Conservation (phyloP, 306 rosid genomes). For the Herpetospermum pedunculosum region DNA sequence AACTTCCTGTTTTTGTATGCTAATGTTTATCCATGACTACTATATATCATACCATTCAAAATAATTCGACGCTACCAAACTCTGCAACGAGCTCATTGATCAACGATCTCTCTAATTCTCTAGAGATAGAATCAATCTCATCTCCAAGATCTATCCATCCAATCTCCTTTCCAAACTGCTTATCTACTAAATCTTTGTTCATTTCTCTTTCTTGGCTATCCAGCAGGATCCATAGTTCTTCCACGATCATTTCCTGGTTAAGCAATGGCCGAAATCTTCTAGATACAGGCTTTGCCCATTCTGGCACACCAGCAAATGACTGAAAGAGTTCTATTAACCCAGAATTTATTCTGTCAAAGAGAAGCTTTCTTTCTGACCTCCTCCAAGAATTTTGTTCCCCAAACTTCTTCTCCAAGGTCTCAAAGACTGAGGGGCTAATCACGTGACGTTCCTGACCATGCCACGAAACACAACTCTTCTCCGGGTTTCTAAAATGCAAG, state of each 20-base stretch:
- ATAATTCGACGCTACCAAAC: constrained; percentile 29
- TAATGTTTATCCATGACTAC: background rate
- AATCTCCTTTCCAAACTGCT: constrained; percentile 37
- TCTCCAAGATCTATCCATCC: constrained; percentile 47
- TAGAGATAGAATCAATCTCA: constrained; percentile 46
- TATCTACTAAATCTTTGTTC: constrained; percentile 20
- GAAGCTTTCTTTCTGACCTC: constrained; percentile 63
- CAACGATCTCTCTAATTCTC: constrained; percentile 47
- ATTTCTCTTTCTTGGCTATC: constrained; percentile 43
- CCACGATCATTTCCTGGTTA: constrained; percentile 41
- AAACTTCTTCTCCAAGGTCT: constrained; percentile 62
- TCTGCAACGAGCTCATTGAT: constrained; percentile 53
- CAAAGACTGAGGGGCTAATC: constrained; percentile 45
- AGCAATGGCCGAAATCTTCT: constrained; percentile 37
- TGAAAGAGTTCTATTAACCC: constrained; percentile 42
- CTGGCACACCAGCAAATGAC: constrained; percentile 37
- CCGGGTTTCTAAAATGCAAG: constrained; percentile 18
- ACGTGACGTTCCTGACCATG: constrained; percentile 40
- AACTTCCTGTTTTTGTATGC: constrained; percentile 2
- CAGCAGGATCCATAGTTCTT: constrained; percentile 61
- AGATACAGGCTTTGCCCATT: constrained; percentile 37
- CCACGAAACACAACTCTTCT: constrained; percentile 32
- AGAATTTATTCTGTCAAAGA: constrained; percentile 60
- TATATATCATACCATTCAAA: constrained; percentile 13
- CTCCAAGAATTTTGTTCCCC: constrained; percentile 64